Percentiles rank a stretch among this genome's conserved stretches.
Conservation (phyloP, 2,329 filamentous ascomycete genomes). For the Fusarium denticulatum region DNA sequence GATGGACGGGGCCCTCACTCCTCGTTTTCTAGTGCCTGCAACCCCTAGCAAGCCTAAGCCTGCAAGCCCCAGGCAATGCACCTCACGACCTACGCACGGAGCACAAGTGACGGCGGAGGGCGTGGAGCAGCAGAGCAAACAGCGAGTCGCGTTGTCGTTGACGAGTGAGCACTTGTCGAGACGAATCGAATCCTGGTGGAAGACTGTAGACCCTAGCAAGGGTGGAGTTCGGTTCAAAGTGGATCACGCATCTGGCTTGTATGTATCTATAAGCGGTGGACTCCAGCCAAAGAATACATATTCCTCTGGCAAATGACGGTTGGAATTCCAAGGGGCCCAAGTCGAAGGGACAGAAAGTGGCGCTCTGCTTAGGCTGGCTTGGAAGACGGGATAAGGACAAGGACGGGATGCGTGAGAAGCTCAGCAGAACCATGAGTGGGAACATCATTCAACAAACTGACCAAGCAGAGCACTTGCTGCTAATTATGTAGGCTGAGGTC, state of each 20-base stretch:
- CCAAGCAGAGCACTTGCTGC: conserved; percentile 22
- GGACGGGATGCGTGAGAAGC: conserved; percentile 29
- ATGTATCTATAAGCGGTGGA: not conserved
- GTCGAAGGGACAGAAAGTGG: conserved; percentile 20
- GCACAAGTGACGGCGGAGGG: conserved; percentile 37
- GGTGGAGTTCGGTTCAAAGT: conserved; percentile 2
- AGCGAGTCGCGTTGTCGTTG: conserved; percentile 16
- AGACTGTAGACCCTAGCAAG: not conserved
- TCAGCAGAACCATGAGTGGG: conserved; percentile 30
- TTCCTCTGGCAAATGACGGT: conserved; percentile 23
- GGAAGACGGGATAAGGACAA: conserved; percentile 10
- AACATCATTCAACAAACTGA: conserved; percentile 18
- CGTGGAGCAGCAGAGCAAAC: conserved; percentile 20
- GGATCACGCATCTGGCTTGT: not conserved
- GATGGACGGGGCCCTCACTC: conserved; percentile 13
- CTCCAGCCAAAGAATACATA: conserved; percentile 12
- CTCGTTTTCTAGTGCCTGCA: conserved; percentile 2
- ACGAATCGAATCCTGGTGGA: conserved; percentile 14
- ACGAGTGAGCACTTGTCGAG: conserved; percentile 16
- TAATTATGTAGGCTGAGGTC: conserved; percentile 13
- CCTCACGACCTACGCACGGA: conserved; percentile 31
- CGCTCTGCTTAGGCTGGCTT: conserved; percentile 4
- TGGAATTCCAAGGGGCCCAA: conserved; percentile 1
- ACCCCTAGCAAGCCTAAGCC: conserved; percentile 4
- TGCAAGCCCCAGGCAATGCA: conserved; percentile 28